Base-by-base conservation (phyloP, 2,329 filamentous ascomycete species). In the Leptosphaerulina australis region DNA sequence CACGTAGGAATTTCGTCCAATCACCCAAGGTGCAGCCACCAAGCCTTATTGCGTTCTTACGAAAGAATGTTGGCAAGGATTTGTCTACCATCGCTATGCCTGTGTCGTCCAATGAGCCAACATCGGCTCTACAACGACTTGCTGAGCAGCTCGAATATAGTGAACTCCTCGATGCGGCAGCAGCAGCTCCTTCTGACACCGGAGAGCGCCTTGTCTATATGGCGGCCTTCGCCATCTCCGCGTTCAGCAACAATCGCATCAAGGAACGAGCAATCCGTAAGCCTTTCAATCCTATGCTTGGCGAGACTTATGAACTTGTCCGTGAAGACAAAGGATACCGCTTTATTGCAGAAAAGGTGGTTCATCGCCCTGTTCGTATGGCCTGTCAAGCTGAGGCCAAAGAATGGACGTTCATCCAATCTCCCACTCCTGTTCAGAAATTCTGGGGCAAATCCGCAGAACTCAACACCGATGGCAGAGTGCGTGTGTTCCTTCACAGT, bases 391-490 rank as follows among this genome's bases (percentile, higher is more conserved):
- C 93, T 4, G 94, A 99, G 71, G 85, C 89, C 29, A 82, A 85
- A 29, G 79, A 83, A 49, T 99, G 94, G 94, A 91, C 88, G 2
- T 87, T 96, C 55, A 82, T 90, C 1, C 94, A 97, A 69, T 90
- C 88, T 4, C 90, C 94, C 0, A 87, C 88, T 48, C 94, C 94
- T 0, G 88, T 88, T 17, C 93, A 99, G 69, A 97, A 97, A 70
- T 99, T 99, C 77, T 97, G 94, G 94, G 94, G 94, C 47, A 97
- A 97, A 77, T 93, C 88, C 45, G 91, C 91, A 2, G 94, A 99
- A 73, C 85, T 99, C 55, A 94, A 90, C 53, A 97, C 91, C 0
- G 93, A 97, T 45, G 94, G 94, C 2, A 88, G 90, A 20, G 86
- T 91, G 3, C 84, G 92, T 38, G 80, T 97, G 29, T 84, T 86